Evolutionary conservation across 2,329 filamentous ascomycete species (phyloP).

Genomic region (Alternaria postmessia): DNA sequence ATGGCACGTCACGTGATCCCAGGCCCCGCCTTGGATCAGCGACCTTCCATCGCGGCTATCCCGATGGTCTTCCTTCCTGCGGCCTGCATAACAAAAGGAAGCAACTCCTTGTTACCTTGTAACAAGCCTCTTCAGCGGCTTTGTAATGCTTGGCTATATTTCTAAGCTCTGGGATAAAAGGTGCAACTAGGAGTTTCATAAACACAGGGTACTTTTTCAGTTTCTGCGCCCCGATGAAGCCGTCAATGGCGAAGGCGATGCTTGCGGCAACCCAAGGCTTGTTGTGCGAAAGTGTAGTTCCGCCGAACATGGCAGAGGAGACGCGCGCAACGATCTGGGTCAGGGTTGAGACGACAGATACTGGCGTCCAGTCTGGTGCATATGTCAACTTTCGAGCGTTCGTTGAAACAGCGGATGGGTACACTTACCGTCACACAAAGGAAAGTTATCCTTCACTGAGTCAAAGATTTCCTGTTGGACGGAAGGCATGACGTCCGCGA

Average conservation of each 20-base stretch:
- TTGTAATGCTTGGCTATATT: neutral
- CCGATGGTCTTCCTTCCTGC: too few species aligned
- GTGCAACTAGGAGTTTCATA: neutral
- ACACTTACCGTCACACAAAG: neutral
- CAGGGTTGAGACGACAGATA: neutral
- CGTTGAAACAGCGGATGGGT: neutral
- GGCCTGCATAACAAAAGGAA: too few species aligned
- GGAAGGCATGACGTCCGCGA: neutral
- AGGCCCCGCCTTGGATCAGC: too few species aligned
- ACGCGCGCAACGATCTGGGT: neutral
- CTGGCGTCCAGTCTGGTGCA: neutral
- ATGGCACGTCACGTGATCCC: too few species aligned
- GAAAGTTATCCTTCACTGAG: neutral
- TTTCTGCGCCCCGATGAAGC: slow-evolving; percentile 1
- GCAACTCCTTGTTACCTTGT: too few species aligned
- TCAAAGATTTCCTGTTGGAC: neutral
- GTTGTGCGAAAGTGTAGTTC: neutral
- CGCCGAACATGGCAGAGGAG: neutral
- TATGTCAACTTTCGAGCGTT: neutral
- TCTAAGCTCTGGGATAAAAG: neutral
- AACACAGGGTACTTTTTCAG: neutral
- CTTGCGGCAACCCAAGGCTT: slow-evolving; percentile 1
- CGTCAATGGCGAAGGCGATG: neutral
- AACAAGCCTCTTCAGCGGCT: neutral
- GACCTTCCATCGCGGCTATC: too few species aligned